phyloP scores from a whole-genome alignment of 2,329 filamentous ascomycete genomes.

The Penicillium sumatraense region DNA sequence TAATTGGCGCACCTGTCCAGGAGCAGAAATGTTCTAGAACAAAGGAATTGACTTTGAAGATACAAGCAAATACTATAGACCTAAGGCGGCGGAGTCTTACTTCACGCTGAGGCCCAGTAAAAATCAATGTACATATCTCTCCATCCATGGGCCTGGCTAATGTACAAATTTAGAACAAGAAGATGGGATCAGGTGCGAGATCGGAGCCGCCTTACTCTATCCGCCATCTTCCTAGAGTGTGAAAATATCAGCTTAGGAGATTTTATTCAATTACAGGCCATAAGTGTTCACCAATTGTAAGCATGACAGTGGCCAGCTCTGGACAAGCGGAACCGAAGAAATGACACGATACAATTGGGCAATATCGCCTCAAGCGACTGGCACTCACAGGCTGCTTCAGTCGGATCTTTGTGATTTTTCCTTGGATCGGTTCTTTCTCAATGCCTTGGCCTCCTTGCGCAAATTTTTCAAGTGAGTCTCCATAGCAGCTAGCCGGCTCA shows the following conservation, averaged over 20 bases:
- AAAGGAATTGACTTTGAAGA: background rate
- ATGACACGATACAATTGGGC: background rate
- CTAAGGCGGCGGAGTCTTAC: background rate
- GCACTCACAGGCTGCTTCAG: background rate
- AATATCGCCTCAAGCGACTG: background rate
- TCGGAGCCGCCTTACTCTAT: background rate
- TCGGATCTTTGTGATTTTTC: background rate
- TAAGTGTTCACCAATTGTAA: background rate
- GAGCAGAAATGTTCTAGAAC: background rate
- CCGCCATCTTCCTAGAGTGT: background rate
- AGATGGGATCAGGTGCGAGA: background rate
- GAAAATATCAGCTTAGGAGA: background rate
- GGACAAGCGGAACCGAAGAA: background rate
- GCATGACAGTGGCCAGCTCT: background rate
- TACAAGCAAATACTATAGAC: background rate
- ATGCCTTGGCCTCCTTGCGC: background rate
- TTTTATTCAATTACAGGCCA: background rate
- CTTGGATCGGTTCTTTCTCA: background rate
- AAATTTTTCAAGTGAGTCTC: background rate
- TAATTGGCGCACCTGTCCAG: background rate
- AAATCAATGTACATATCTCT: background rate
- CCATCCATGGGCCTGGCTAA: background rate
- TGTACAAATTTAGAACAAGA: background rate
- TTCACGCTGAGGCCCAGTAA: background rate
- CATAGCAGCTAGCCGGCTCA: background rate